Evolutionary conservation across 2,329 filamentous ascomycete genomes (phyloP).

Genomic region (Colletotrichum sp.): DNA sequence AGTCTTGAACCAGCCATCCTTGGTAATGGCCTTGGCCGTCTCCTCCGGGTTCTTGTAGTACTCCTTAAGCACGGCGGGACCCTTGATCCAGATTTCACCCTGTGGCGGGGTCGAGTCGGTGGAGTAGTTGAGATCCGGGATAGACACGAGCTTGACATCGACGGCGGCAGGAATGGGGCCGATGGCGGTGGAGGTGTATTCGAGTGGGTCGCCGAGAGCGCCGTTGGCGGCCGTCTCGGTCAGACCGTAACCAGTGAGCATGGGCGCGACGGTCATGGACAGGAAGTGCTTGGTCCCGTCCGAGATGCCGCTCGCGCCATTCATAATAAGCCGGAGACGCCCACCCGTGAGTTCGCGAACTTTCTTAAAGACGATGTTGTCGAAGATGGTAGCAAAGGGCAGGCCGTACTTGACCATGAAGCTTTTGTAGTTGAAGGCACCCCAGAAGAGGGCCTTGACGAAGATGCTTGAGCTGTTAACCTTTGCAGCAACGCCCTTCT

Average conservation of each 20-base stretch:
- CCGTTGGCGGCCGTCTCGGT: conserved; percentile 92
- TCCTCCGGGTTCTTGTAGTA: conserved; percentile 90
- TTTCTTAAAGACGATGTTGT: conserved; percentile 88
- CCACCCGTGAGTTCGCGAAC: conserved; percentile 91
- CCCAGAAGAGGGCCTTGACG: conserved; percentile 79
- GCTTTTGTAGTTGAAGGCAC: conserved; percentile 63
- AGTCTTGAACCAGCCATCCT: conserved; percentile 96
- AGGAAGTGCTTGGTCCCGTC: conserved; percentile 89
- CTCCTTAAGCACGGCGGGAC: conserved; percentile 72
- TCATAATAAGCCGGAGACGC: conserved; percentile 86
- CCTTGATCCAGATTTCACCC: conserved; percentile 91
- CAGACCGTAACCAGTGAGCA: conserved; percentile 92
- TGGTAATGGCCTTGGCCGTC: conserved; percentile 76
- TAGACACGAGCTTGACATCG: conserved; percentile 91
- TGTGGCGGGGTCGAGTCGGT: conserved; percentile 78
- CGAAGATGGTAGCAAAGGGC: conserved; percentile 73
- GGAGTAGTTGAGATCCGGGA: conserved; percentile 86
- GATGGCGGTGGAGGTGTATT: conserved; percentile 79
- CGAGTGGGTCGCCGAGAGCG: conserved; percentile 80
- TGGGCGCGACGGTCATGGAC: conserved; percentile 89
- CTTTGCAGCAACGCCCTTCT: conserved; percentile 87
- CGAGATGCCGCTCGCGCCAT: conserved; percentile 89
- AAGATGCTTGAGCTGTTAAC: conserved; percentile 76
- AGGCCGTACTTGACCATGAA: conserved; percentile 63
- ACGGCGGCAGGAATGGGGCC: conserved; percentile 79